phyloP scores from a whole-genome alignment of 257 asterid species.

The Haberlea rhodopensis region DNA sequence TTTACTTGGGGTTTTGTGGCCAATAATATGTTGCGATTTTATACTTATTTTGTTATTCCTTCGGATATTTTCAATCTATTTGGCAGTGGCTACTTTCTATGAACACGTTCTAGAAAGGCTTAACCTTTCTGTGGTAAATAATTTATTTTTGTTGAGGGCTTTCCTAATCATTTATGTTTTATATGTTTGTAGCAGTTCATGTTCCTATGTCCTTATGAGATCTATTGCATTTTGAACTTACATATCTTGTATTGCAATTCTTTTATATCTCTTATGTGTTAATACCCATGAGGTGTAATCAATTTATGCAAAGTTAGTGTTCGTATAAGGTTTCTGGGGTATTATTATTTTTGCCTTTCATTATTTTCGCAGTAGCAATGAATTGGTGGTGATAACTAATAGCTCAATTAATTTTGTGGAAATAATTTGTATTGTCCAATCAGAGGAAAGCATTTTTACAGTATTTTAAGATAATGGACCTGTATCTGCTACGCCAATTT shows the following conservation, averaged over 20 bases:
- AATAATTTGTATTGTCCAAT: background rate
- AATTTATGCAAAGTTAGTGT: too few relatives aligned
- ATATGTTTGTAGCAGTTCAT: background rate
- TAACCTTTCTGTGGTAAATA: background rate
- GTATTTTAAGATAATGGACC: background rate
- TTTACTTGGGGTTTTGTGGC: background rate
- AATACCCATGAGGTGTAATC: background rate
- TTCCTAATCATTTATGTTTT: background rate
- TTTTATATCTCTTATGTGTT: too few relatives aligned
- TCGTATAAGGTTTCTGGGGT: background rate
- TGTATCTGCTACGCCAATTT: conserved; percentile 5
- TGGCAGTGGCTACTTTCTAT: background rate
- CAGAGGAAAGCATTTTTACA: background rate
- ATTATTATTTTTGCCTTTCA: background rate
- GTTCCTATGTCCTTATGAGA: background rate
- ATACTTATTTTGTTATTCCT: conserved; percentile 11
- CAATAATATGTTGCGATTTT: background rate
- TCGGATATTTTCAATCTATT: conserved; percentile 25
- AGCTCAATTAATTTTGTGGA: background rate
- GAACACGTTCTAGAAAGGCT: background rate
- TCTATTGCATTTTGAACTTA: background rate
- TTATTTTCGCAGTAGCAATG: background rate
- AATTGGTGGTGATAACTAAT: too few relatives aligned
- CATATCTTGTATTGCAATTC: too few relatives aligned
- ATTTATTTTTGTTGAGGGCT: background rate